Evolutionary conservation across 1,284 basidiomycete genomes (phyloP), one percentile per base, ranked within the genome.

Genomic region (Ustilago xerochloae): DNA sequence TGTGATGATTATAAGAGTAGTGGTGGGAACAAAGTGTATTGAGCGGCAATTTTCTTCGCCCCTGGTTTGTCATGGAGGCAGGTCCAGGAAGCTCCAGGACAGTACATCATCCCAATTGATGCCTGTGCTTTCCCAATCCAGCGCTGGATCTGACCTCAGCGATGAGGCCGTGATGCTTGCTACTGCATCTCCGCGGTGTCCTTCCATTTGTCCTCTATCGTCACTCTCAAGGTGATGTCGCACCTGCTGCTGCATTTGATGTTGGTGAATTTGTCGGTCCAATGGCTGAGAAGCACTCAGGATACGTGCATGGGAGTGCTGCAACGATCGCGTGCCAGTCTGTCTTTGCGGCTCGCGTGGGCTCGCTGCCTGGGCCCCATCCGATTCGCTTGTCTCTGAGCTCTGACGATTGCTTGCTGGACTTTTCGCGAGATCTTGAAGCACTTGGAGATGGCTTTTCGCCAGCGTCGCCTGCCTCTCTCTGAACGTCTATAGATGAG

Each of bases 31-130:
- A n/a, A n/a, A n/a, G n/a, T n/a, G n/a, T n/a, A n/a, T n/a, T n/a
- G n/a, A n/a, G n/a, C n/a, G n/a, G n/a, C n/a, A n/a, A n/a, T n/a
- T n/a, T n/a, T n/a, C n/a, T n/a, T n/a, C n/a, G n/a, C n/a, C n/a
- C n/a, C n/a, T n/a, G n/a, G n/a, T n/a, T n/a, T n/a, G 10, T 41
- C 39, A 41, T 20, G 39, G n/a, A n/a, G 18, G 24, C 18, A 24
- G 18, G 13, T 41, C 6, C 18, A 41, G 18, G 18, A 20, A 41
- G 6, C 39, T 13, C 39, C 39, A 41, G 18, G 39, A 41, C 18
- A 41, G n/a, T 9, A 41, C 39, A 20, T 41, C 39, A 41, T 41
- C 39, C 39, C 39, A 41, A 41, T 41, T 41, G 39, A 24, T 41
- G 4, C n/a, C 39, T 20, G 18, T 22, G 13, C n/a, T 41, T 4